Percentiles rank a stretch among this genome's conserved stretches.
Evolutionary conservation across 2,329 filamentous ascomycete species (phyloP).

Genomic region (Stemphylium vesicarium): DNA sequence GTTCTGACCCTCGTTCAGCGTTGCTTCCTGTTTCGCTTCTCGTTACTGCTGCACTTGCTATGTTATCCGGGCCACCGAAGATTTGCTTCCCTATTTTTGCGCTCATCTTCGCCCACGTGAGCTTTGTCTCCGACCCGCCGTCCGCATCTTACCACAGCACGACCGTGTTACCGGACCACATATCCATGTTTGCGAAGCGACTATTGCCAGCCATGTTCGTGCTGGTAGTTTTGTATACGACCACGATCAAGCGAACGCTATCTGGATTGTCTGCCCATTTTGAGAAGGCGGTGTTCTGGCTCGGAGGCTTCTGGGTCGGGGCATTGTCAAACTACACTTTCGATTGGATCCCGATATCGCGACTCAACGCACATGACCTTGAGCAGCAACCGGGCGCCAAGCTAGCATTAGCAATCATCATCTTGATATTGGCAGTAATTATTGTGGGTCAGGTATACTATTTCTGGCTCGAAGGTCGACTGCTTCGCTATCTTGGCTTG

Average conservation of each 20-base stretch:
- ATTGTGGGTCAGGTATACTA: conserved; percentile 79
- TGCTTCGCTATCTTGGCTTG: conserved; percentile 77
- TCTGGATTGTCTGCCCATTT: conserved; percentile 76
- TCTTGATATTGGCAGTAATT: conserved; percentile 71
- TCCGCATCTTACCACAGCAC: conserved; percentile 59
- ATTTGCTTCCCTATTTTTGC: conserved; percentile 84
- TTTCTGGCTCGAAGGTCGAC: conserved; percentile 82
- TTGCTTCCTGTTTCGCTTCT: conserved; percentile 78
- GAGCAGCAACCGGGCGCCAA: conserved; percentile 87
- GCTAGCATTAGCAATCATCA: conserved; percentile 76
- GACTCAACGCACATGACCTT: conserved; percentile 86
- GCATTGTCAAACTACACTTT: conserved; percentile 94
- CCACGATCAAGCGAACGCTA: conserved; percentile 77
- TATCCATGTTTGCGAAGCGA: conserved; percentile 71
- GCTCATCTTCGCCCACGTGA: conserved; percentile 85
- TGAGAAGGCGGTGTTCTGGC: conserved; percentile 87
- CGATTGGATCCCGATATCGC: conserved; percentile 87
- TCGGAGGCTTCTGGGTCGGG: conserved; percentile 88
- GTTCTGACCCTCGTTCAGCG: conserved; percentile 75
- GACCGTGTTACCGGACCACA: conserved; percentile 56
- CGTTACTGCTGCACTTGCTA: conserved; percentile 74
- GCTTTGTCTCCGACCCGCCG: conserved; percentile 85
- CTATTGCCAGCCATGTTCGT: conserved; percentile 87
- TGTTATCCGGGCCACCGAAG: conserved; percentile 77
- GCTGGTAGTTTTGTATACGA: conserved; percentile 82